phyloP scores from a whole-genome alignment of 805 yeast genomes.

The Brettanomyces nanus region DNA sequence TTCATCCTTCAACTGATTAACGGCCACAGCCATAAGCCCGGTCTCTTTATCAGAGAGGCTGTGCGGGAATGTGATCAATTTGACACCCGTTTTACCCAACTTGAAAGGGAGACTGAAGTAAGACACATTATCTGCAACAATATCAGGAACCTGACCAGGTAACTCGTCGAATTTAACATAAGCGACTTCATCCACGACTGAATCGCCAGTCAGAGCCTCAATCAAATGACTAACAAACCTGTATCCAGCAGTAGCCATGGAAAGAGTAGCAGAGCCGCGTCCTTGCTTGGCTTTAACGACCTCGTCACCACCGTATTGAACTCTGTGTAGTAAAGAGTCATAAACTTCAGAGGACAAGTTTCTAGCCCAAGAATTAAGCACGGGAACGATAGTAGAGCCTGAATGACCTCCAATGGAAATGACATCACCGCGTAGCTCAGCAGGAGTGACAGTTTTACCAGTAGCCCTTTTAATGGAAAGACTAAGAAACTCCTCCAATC shows the following conservation, averaged over 20 bases:
- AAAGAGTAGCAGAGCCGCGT: constrained; percentile 88
- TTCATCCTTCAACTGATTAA: constrained; percentile 12
- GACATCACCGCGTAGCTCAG: constrained; percentile 30
- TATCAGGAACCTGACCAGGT: constrained; percentile 32
- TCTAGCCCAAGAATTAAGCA: constrained; percentile 31
- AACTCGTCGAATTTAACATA: constrained; percentile 48
- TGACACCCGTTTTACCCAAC: constrained; percentile 29
- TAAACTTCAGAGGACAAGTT: constrained; percentile 25
- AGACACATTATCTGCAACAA: constrained; percentile 23
- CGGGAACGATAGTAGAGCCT: constrained; percentile 48
- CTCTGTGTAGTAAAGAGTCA: constrained; percentile 68
- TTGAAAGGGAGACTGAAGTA: constrained; percentile 43
- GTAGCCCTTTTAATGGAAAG: constrained; percentile 4
- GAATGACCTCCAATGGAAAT: constrained; percentile 52
- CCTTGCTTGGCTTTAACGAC: constrained; percentile 94
- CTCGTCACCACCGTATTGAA: constrained; percentile 87
- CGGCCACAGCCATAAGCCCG: constrained; percentile 10
- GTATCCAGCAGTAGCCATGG: constrained; percentile 94
- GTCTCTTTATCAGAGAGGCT: constrained; percentile 9
- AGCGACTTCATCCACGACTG: constrained; percentile 34
- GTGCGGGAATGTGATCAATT: constrained; percentile 12
- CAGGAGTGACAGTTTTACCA: constrained; percentile 20
- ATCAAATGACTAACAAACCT: constrained; percentile 52
- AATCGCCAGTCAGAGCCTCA: constrained; percentile 14
- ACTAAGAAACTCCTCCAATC: constrained; percentile 44